Evolutionary conservation across 2,329 filamentous ascomycete species (phyloP), one percentile per base, ranked within the genome.

Genomic region (Sclerotinia glacialis): DNA sequence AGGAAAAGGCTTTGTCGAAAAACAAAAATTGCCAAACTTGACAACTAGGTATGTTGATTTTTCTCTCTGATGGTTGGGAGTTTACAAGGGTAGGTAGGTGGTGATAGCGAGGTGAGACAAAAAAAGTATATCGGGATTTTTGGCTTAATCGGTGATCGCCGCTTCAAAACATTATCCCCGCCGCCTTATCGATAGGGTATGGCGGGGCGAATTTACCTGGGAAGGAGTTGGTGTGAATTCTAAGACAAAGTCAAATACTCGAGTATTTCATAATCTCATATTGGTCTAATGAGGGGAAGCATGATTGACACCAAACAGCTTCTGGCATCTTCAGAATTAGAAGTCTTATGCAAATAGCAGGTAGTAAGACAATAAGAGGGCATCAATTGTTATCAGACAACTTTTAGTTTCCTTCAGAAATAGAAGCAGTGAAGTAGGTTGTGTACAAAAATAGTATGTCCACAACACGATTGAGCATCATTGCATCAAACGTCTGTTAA

Each of bases 121-220:
- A 52, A 63, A 60, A 61, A 56, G 42, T 50, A 47, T 40, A 49
- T 23, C 42, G 44, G 46, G 26, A 16, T 31, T 50, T 60, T 34
- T 42, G 53, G 46, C 31, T 40, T 21, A 54, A 23, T 55, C 31
- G 52, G 31, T 37, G 26, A 44, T 61, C 28, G 44, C 58, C 58
- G 44, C 58, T 44, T 60, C 58, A 37, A 34, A n/a, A 37, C 26
- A 60, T 34, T 44, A 40, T 40, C 23, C 60, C 49, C 42, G 55
- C 49, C 47, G 54, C 64, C 69, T 71, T 71, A 70, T 71, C 68
- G 67, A 69, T 70, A 67, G 23, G 40, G 8, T 64, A 23, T 18
- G 28, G 58, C 28, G 58, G 58, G 58, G 58, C 49, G 58, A 49
- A 61, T 49, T 37, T 60, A 7, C 26, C 47, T 47, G 23, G 56